Base-by-base conservation (phyloP, 2,329 filamentous ascomycete species). In the Eurotiales sp. region DNA sequence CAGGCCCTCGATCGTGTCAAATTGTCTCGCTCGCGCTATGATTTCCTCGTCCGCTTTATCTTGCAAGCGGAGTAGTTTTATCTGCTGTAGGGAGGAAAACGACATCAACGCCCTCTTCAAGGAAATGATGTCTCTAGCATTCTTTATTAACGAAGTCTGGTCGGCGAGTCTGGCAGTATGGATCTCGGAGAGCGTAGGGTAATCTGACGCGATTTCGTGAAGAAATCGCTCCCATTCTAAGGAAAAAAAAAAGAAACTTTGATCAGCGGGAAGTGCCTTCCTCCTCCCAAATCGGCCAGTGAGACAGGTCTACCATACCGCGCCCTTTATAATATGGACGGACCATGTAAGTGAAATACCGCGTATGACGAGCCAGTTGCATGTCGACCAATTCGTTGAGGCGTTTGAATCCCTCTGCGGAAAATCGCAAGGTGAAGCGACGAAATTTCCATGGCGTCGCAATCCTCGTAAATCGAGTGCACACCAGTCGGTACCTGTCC, bases 51-150 rank as follows among this genome's bases (percentile, higher is more conserved):
- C 83, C 53, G 80, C 74, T 53, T 77, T 71, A 54, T 86, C 82
- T 56, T 82, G 78, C 11, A 86, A 69, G 5, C 81, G 78, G 22
- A 87, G 74, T 12, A 87, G 76, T 55, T 86, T 82, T 46, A 87
- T 76, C 60, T 86, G 79, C 59, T 85, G 80, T 10, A 87, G 73
- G 23, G 76, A 75, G 2, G 74, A 77, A 59, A 87, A 86, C 1
- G 78, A 77, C 29, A 71, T 68, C 55, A 84, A 75, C 15, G 81
- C 81, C 52, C 75, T 73, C 53, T 73, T 77, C 29, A 85, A 66
- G 15, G 80, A 72, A 12, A 65, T 62, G 34, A 76, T 70, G 58
- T 85, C 82, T 54, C 77, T 71, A 45, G 74, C 65, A 2, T 71
- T 72, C 32, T 71, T 64, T 47, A 83, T 66, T 37, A 85, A 74